Evolutionary conservation across 768 basidiomycete genomes (phyloP), one percentile per base, ranked within the genome.

Genomic region (Chalciporus pseudorubinellus): DNA sequence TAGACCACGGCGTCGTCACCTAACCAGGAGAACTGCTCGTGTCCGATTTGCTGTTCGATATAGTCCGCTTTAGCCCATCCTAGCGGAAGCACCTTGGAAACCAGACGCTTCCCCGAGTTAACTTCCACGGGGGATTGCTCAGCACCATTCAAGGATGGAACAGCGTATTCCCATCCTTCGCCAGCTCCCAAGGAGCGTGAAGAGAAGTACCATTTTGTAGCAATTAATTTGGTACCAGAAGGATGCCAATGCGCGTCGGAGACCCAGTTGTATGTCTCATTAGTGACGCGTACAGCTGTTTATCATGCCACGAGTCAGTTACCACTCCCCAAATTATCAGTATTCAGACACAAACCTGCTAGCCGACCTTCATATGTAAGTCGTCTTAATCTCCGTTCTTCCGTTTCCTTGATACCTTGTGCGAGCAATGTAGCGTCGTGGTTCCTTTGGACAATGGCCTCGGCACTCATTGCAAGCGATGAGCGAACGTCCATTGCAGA

Each of bases 191-290:
- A 71, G 44, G 82, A 83, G 7, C 87, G 80, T 4, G 45, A 56
- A 6, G 80, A 81, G 21, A 82, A 87, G 56, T 87, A 88, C 86
- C 87, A 87, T 63, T 89, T 89, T 11, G 86, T 88, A n/a, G 86
- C 84, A 47, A 89, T 70, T 16, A 89, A 66, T 56, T 75, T 82
- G 26, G 66, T 58, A 1, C 84, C 84, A 10, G 80, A 81, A 4
- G 85, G 83, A 59, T 89, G 84, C 73, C 85, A 88, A 40, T 83
- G 79, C 6, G 84, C 75, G 50, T 87, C 87, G 22, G 80, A 79
- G 4, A 88, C 75, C 77, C 78, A 86, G 61, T 86, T 77, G 57
- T 79, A 88, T 0, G 87, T 88, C 63, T 89, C 87, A 58, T 89
- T 89, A 4, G 87, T 87, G 41, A 89, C 76, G 29, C 72, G 73